These are phyloP conservation scores for Starmera pachycereana DNA, from an alignment of 805 yeast species.

Conservation along the genomic window DNA sequence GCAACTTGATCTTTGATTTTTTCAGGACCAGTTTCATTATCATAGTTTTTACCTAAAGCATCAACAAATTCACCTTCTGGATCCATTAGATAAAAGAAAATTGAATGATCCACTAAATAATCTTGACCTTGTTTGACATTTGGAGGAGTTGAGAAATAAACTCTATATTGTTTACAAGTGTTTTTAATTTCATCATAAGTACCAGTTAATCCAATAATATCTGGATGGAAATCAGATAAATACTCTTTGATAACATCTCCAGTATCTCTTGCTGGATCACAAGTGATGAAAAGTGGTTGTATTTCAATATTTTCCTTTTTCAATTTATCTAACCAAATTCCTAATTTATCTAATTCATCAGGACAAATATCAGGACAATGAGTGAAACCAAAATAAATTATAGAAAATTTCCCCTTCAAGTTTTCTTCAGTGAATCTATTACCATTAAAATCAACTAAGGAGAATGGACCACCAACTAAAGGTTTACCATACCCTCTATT, in stretches of 20 bases:
- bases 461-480: slow-evolving; percentile 83
- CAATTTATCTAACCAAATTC: slow-evolving; percentile 51
- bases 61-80: slow-evolving; percentile 96
- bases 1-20: slow-evolving; percentile 69
- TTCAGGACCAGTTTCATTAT: slow-evolving; percentile 64
- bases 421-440: slow-evolving; percentile 67
- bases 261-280: slow-evolving; percentile 93
- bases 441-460: slow-evolving; percentile 61
- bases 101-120: slow-evolving; percentile 93
- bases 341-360: slow-evolving; percentile 90
- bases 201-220: slow-evolving; percentile 86
- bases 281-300: slow-evolving; percentile 87
- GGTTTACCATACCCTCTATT: slow-evolving; percentile 90
- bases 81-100: slow-evolving; percentile 95
- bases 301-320: slow-evolving; percentile 47
- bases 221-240: slow-evolving; percentile 81
- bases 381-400: slow-evolving; percentile 93
- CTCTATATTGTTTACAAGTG: slow-evolving; percentile 83
- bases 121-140: slow-evolving; percentile 93
- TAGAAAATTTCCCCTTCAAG: slow-evolving; percentile 66
- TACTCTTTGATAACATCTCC: slow-evolving; percentile 81
- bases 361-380: slow-evolving; percentile 99
- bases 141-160: slow-evolving; percentile 95
- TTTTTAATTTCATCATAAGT: slow-evolving; percentile 75
- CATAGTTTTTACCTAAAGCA: slow-evolving; percentile 87